A percentile compares a stretch with the other conserved stretches of the same genome.
Conservation (phyloP, 1,284 basidiomycete species). For the Pseudozyma tsukubaensis region DNA sequence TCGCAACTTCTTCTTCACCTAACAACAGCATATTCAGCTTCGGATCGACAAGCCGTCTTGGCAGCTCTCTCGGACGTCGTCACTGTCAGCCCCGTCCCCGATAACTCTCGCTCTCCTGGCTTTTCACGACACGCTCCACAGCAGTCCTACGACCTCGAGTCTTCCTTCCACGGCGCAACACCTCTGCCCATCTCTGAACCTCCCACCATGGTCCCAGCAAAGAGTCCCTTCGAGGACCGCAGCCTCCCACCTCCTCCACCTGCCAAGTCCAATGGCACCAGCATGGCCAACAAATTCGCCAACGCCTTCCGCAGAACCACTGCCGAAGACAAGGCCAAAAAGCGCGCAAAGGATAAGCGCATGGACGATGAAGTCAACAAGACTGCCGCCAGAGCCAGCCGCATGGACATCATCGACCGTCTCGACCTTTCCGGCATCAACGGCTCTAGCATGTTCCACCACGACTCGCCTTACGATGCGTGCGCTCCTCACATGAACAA, state of each 20-base stretch:
- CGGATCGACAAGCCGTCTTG: slow-evolving; percentile 44
- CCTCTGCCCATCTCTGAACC: slow-evolving; percentile 42
- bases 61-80: slow-evolving; percentile 62
- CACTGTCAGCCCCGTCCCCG: slow-evolving; percentile 38
- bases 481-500: slow-evolving; percentile 64
- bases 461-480: slow-evolving; percentile 68
- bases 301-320: slow-evolving; percentile 56
- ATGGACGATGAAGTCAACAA: slow-evolving; percentile 53
- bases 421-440: slow-evolving; percentile 64
- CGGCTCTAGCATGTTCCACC: slow-evolving; percentile 66
- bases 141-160: slow-evolving; percentile 33
- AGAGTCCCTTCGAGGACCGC: slow-evolving; percentile 49
- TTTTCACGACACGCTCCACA: slow-evolving; percentile 28
- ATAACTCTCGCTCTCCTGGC: slow-evolving; percentile 10
- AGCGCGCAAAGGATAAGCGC: slow-evolving; percentile 48
- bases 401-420: slow-evolving; percentile 67
- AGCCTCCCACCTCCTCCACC: slow-evolving; percentile 47
- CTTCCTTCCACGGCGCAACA: slow-evolving; percentile 39
- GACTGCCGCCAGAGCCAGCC: slow-evolving; percentile 33
- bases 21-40: slow-evolving; percentile 23
- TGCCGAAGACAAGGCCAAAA: slow-evolving; percentile 58
- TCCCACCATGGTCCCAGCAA: slow-evolving; percentile 51
- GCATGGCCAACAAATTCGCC: slow-evolving; percentile 55
- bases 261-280: slow-evolving; percentile 22
- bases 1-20: neutral